These are phyloP conservation scores for Melampsora occidentalis DNA, from an alignment of 1,284 basidiomycete genomes.

Conservation along the genomic window DNA sequence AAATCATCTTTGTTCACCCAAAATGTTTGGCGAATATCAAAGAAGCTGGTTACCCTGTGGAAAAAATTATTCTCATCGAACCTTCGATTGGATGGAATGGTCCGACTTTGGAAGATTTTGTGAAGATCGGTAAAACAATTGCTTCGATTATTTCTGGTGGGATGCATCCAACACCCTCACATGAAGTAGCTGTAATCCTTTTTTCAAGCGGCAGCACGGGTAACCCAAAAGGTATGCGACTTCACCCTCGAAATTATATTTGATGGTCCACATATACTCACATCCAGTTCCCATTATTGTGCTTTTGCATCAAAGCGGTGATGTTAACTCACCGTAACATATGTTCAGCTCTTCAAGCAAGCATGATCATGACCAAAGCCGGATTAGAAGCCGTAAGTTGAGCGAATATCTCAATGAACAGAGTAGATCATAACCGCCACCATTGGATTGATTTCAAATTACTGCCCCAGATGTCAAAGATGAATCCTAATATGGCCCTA, in stretches of 20 bases:
- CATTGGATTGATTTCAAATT: too few species aligned
- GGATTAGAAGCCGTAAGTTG: too few species aligned
- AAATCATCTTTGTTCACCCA: conserved; percentile 17
- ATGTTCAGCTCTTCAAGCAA: background rate
- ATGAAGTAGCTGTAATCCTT: conserved; percentile 21
- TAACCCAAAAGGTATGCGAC: conserved; percentile 22
- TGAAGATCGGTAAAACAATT: background rate
- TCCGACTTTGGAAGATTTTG: background rate
- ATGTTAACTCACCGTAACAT: conserved; percentile 32
- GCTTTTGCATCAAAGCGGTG: conserved; percentile 9
- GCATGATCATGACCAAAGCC: too few species aligned
- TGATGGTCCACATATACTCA: background rate
- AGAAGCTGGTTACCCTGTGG: conserved; percentile 17
- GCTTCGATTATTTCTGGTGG: background rate
- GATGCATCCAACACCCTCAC: conserved; percentile 10
- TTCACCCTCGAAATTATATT: background rate
- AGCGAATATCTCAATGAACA: too few species aligned
- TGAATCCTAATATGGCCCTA: too few species aligned
- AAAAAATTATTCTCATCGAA: conserved; percentile 16
- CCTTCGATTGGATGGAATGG: conserved; percentile 9
- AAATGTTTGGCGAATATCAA: conserved; percentile 1
- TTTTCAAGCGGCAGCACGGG: conserved; percentile 22
- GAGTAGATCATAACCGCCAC: too few species aligned
- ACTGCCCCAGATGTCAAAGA: too few species aligned
- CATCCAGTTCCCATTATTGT: background rate